Evolutionary conservation across 192 early-diverging fungal genomes (phyloP).

Genomic region (Globomyces pollinis-pini): DNA sequence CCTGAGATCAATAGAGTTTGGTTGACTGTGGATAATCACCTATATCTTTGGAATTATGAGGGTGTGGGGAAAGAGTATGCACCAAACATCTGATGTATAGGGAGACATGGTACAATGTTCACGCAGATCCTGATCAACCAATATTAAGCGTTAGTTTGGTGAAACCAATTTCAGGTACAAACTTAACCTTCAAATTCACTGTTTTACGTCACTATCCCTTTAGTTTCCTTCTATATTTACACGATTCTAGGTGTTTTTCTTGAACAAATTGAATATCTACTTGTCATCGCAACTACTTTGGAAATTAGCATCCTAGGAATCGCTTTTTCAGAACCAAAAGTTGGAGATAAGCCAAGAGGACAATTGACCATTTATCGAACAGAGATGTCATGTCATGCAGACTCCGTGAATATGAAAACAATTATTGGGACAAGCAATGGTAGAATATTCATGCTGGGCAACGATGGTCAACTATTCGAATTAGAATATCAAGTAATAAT

Average conservation of each 20-base stretch:
- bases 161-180: constrained; percentile 59
- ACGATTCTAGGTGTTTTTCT: constrained; percentile 84
- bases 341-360: constrained; percentile 24
- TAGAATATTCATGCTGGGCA: constrained; percentile 84
- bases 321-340: constrained; percentile 32
- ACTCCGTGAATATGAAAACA: constrained; percentile 69
- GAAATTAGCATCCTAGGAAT: constrained; percentile 79
- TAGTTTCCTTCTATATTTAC: not conserved
- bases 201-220: not conserved
- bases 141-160: constrained; percentile 81
- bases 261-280: constrained; percentile 69
- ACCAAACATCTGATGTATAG: constrained; percentile 12
- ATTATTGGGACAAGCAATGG: constrained; percentile 74
- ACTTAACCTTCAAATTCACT: no score
- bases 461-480: constrained; percentile 82
- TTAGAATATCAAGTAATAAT: constrained; percentile 61
- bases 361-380: constrained; percentile 70
- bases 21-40: constrained; percentile 81
- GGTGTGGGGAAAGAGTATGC: constrained; percentile 57
- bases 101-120: constrained; percentile 29
- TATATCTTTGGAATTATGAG: constrained; percentile 90
- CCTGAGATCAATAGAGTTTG: constrained; percentile 86
- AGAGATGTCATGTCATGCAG: constrained; percentile 69
- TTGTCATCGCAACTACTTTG: constrained; percentile 79
- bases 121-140: constrained; percentile 82